Base-by-base conservation (phyloP, 176 grass and related monocot genomes). In the Alopecurus myosuroides region DNA sequence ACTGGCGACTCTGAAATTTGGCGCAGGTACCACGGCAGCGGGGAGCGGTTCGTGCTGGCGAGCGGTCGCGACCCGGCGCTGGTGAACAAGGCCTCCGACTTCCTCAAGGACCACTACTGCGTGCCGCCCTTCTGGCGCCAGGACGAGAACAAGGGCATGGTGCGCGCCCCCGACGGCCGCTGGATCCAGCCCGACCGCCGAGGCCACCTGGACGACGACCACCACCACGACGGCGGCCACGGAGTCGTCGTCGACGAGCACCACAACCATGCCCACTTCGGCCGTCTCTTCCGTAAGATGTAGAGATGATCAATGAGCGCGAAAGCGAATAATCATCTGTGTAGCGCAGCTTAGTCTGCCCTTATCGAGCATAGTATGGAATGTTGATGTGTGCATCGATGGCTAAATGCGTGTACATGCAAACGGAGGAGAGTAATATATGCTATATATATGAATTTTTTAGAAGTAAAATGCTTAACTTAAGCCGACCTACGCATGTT, bases 71-170 rank as follows among this genome's bases (percentile, higher is more conserved):
- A 97, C 77, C 94, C 89, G 33, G 94, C 94, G 81, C 70, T 97
- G 80, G 91, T 97, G 71, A 97, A 97, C 89, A 97, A 97, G 87
- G 87, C 89, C 6, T 84, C 79, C 41, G 88, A 94, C 75, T 97
- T 97, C 84, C 88, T 97, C 23, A 90, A 92, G 39, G 85, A 90
- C 30, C 94, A 97, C 77, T 89, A 92, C 77, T 61, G 85, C 79
- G 92, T 97, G 75, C 94, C 92, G 0, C 89, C 94, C 0, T 90
- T 25, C 77, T 97, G 94, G 92, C 78, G 94, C 64, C 94, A 97
- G 83, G 92, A 94, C 66, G 80, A 92, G 89, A 97, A 97, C 92
- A 97, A 94, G 68, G 94, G 94, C 82, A 94, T 97, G 89, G 80
- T 92, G 7, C 84, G 87, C 40, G 40, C 72, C 2, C 71, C 18